These are phyloP conservation scores for Lablab purpureus DNA, from an alignment of 306 rosid genomes.

Conservation along the genomic window DNA sequence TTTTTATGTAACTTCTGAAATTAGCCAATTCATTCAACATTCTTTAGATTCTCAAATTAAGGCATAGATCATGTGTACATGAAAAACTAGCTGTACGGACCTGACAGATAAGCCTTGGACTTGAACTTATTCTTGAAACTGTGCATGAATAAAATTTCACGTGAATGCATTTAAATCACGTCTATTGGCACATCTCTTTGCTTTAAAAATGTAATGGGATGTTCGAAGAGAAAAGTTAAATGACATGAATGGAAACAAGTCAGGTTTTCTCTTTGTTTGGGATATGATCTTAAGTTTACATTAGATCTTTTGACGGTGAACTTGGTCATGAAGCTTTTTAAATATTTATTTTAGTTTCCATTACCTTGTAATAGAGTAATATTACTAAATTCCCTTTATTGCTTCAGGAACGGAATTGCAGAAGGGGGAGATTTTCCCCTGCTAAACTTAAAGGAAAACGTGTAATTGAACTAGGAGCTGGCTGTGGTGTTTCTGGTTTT, in stretches of 20 bases:
- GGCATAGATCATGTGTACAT: slow-evolving; percentile 13
- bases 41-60: background rate
- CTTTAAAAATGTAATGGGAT: slow-evolving; percentile 30
- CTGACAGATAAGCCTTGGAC: slow-evolving; percentile 21
- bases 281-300: background rate
- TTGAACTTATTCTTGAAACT: slow-evolving; percentile 31
- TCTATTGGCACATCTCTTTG: slow-evolving; percentile 6
- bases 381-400: slow-evolving; percentile 1
- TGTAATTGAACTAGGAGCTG: slow-evolving; percentile 94
- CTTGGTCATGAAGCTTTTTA: slow-evolving; percentile 19
- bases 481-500: slow-evolving; percentile 97
- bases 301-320: slow-evolving; percentile 30
- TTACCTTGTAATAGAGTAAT: background rate
- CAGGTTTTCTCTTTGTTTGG: background rate
- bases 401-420: slow-evolving; percentile 81
- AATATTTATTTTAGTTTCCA: slow-evolving; percentile 33
- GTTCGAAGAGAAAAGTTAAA: background rate
- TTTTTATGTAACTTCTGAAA: background rate
- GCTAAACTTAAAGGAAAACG: slow-evolving; percentile 93
- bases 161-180: slow-evolving; percentile 16
- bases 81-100: background rate
- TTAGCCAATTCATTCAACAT: background rate
- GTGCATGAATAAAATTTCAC: slow-evolving; percentile 15
- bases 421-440: slow-evolving; percentile 88
- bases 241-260: slow-evolving; percentile 13